A percentile compares a stretch with the other conserved stretches of the same genome.
Conservation (phyloP, 208 protist species). For the Histomonas meleagridis region DNA sequence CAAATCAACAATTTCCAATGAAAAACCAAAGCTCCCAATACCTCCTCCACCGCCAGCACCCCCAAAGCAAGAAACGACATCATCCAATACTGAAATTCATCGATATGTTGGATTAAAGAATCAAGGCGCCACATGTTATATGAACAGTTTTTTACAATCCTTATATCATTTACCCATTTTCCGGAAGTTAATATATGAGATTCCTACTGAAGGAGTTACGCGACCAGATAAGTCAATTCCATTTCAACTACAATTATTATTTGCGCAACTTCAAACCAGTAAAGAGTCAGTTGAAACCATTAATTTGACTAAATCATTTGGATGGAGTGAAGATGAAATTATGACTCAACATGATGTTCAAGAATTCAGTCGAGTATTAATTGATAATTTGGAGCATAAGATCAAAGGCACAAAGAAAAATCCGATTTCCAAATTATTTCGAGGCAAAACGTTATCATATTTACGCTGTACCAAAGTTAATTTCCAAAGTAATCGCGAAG, state of each 20-base stretch:
- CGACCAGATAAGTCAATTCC: constrained; percentile 47
- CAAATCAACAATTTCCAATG: too few relatives aligned
- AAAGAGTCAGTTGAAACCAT: background rate
- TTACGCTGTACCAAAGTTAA: background rate
- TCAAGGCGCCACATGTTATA: constrained; percentile 75
- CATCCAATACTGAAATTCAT: too few relatives aligned
- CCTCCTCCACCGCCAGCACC: too few relatives aligned
- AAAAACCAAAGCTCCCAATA: too few relatives aligned
- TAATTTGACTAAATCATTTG: background rate
- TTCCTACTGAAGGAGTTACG: background rate
- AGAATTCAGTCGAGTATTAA: constrained; percentile 69
- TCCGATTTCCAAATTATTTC: background rate
- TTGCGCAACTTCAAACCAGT: constrained; percentile 60
- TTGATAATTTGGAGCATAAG: constrained; percentile 69
- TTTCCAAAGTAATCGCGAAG: background rate
- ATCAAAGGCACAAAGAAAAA: too few relatives aligned
- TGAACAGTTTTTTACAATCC: constrained; percentile 70
- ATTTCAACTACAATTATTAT: constrained; percentile 67
- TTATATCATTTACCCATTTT: constrained; percentile 63
- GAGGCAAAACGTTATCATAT: background rate
- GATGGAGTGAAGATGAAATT: constrained; percentile 51
- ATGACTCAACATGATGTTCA: constrained; percentile 71
- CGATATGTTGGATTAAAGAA: constrained; percentile 68
- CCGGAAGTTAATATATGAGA: background rate
- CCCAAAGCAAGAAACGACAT: too few relatives aligned